These are phyloP conservation scores for Blastobotrys aristatus DNA, from an alignment of 1,139 yeast genomes.

Conservation along the genomic window DNA sequence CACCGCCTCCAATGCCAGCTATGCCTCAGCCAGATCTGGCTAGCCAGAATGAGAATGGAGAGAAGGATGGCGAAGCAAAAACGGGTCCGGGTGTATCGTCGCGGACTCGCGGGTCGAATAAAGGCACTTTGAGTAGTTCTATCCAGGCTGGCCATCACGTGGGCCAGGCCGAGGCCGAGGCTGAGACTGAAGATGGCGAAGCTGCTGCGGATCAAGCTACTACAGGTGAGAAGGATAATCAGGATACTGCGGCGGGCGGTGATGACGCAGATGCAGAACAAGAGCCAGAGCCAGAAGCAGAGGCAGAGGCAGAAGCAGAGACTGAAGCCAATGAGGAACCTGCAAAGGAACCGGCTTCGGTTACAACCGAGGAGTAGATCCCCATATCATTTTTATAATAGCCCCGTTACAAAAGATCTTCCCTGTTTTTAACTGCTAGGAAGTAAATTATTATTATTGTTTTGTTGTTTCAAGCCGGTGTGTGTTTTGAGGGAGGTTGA, in stretches of 20 bases:
- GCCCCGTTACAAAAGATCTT: no score
- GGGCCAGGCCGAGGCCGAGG: conserved; percentile 2
- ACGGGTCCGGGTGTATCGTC: not conserved
- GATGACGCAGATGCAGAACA: not conserved
- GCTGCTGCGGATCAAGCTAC: not conserved
- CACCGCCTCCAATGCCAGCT: not conserved
- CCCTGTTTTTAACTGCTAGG: no score
- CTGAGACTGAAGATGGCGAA: not conserved
- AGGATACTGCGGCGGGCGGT: not conserved
- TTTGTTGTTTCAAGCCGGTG: no score
- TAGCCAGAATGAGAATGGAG: no score
- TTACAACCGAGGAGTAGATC: no score
- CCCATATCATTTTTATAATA: no score
- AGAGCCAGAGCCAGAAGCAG: not conserved
- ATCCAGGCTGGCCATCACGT: conserved; percentile 29
- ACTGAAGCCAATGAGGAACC: not conserved
- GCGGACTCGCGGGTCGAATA: conserved; percentile 12
- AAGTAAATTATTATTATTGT: no score
- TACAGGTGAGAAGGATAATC: not conserved
- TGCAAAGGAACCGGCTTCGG: not conserved
- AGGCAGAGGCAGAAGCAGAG: not conserved
- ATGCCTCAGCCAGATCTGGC: not conserved
- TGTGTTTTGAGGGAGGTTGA: no score
- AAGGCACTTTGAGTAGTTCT: conserved; percentile 26
- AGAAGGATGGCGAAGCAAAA: conserved; percentile 1